Conservation (phyloP, 2,329 filamentous ascomycete genomes). For the Talaromyces amestolkiae region DNA sequence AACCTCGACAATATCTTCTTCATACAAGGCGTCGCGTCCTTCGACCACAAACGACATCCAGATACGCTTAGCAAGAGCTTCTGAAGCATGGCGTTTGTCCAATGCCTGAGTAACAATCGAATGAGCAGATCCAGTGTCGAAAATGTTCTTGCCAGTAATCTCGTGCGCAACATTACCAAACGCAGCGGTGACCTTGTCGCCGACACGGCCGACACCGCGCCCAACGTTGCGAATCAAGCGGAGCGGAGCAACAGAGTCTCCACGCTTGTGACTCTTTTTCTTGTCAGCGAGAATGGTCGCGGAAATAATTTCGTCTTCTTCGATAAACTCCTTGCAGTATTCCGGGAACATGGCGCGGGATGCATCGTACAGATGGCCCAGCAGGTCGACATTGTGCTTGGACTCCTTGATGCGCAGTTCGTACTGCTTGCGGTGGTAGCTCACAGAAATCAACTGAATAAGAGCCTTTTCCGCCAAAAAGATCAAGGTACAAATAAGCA, state of each 20-base stretch:
- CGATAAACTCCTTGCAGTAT: constrained; percentile 84
- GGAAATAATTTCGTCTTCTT: constrained; percentile 90
- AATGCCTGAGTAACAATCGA: constrained; percentile 86
- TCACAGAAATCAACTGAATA: constrained; percentile 65
- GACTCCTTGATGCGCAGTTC: constrained; percentile 76
- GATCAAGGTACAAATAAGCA: constrained; percentile 56
- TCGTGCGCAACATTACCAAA: constrained; percentile 93
- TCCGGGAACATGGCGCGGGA: constrained; percentile 85
- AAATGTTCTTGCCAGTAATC: constrained; percentile 91
- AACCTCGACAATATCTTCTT: constrained; percentile 83
- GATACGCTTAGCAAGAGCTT: constrained; percentile 88
- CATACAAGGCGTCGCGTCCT: constrained; percentile 72
- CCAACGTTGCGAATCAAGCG: constrained; percentile 67
- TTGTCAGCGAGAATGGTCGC: constrained; percentile 70
- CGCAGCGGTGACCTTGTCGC: constrained; percentile 88
- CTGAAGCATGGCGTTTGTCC: constrained; percentile 77
- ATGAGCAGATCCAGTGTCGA: constrained; percentile 87
- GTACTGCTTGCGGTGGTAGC: constrained; percentile 67
- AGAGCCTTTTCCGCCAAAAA: constrained; percentile 59
- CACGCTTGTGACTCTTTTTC: constrained; percentile 52
- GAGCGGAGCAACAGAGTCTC: constrained; percentile 72
- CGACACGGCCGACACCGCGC: constrained; percentile 71
- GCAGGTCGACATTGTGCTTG: constrained; percentile 77
- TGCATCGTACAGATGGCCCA: constrained; percentile 85
- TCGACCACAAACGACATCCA: constrained; percentile 99